Conservation (phyloP, 2,329 filamentous ascomycete genomes). For the Aspergillus sp. region DNA sequence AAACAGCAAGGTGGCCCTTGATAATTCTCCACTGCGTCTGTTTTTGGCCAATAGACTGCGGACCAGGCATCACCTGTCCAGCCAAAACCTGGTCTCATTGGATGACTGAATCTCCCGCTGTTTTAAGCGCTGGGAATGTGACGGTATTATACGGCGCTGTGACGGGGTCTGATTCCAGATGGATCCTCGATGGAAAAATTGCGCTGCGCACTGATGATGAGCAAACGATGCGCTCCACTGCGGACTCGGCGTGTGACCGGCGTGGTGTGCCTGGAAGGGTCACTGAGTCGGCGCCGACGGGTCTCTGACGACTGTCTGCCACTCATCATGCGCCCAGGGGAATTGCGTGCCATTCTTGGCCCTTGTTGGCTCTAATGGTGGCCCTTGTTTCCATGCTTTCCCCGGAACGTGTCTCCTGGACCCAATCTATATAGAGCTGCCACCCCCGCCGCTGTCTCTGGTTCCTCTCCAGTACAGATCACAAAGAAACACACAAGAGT, state of each 20-base stretch:
- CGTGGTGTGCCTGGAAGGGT: constrained; percentile 16
- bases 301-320: constrained; percentile 2
- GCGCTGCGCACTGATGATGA: constrained; percentile 4
- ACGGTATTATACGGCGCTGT: background rate
- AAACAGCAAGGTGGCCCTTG: background rate
- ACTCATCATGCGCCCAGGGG: constrained; percentile 14
- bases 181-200: background rate
- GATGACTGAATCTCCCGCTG: background rate
- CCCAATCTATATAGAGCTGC: constrained; percentile 21
- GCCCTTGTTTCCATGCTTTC: constrained; percentile 6
- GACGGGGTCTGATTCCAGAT: background rate
- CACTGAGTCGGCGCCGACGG: background rate
- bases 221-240: constrained; percentile 5
- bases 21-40: background rate
- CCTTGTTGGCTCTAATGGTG: background rate
- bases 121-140: constrained; percentile 2
- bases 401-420: constrained; percentile 12
- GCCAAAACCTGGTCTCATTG: background rate
- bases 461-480: constrained; percentile 14
- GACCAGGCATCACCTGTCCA: background rate
- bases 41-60: constrained; percentile 6
- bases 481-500: constrained; percentile 15
- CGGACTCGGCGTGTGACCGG: constrained; percentile 18
- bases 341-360: constrained; percentile 14
- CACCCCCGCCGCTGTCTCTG: constrained; percentile 18